Evolutionary conservation across 257 asterid species (phyloP).

Genomic region (Solanum corneliomulleri): DNA sequence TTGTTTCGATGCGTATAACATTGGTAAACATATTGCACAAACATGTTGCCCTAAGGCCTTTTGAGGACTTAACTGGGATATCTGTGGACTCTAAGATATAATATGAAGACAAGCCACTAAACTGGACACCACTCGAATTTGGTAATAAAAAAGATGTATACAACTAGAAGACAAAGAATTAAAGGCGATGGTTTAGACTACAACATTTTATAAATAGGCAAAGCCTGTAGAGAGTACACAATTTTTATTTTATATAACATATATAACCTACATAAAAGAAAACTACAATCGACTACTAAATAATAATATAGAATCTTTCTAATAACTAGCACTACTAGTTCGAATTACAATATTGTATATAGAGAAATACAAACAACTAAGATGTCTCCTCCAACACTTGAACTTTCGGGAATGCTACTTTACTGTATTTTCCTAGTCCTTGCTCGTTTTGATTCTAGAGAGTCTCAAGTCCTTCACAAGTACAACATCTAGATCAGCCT

Average conservation of each 20-base stretch:
- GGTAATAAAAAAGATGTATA: too few relatives aligned
- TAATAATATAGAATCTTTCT: not conserved
- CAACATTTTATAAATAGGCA: not conserved
- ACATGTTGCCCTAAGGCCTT: too few relatives aligned
- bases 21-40: too few relatives aligned
- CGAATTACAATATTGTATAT: not conserved
- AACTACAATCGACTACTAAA: not conserved
- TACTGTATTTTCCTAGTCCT: not conserved
- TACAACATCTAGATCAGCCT: not conserved
- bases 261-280: not conserved
- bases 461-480: not conserved
- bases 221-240: not conserved
- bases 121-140: too few relatives aligned
- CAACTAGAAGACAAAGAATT: not conserved
- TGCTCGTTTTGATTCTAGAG: not conserved
- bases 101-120: not conserved
- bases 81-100: too few relatives aligned
- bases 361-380: not conserved
- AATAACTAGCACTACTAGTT: not conserved
- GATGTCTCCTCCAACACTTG: not conserved
- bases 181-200: not conserved
- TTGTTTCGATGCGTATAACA: too few relatives aligned
- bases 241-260: not conserved
- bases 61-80: too few relatives aligned
- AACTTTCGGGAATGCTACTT: not conserved